phyloP scores from a whole-genome alignment of 2,329 filamentous ascomycete species.

The Aspergillus sp. region DNA sequence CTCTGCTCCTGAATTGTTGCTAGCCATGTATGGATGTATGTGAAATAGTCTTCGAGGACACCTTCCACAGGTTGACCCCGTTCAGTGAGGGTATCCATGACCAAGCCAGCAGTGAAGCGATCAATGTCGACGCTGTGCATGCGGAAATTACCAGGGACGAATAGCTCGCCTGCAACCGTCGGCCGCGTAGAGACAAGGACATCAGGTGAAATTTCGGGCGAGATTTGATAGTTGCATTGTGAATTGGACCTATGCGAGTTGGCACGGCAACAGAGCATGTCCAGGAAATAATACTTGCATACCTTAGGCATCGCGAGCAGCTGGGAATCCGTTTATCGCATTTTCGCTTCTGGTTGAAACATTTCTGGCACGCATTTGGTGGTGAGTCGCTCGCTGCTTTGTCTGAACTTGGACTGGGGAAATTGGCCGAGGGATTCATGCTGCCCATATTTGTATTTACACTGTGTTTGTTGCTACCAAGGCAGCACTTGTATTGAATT shows the following conservation, averaged over 20 bases:
- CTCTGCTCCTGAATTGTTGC: not conserved
- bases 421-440: no score
- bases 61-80: not conserved
- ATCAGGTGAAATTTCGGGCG: no score
- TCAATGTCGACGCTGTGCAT: not conserved
- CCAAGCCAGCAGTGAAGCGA: not conserved
- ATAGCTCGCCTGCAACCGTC: not conserved
- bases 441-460: no score
- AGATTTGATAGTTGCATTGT: not conserved
- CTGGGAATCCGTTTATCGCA: slow-evolving; percentile 2
- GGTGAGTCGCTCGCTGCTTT: not conserved
- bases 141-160: not conserved
- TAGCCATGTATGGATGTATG: slow-evolving; percentile 9
- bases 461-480: no score
- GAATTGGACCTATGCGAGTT: not conserved
- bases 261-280: not conserved
- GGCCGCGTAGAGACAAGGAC: not conserved
- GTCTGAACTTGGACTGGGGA: no score
- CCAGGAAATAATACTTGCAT: not conserved
- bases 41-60: not conserved
- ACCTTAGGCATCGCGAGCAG: slow-evolving; percentile 4
- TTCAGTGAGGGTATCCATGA: not conserved
- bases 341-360: slow-evolving; percentile 1
- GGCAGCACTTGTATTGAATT: no score
- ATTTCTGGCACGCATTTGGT: not conserved